Evolutionary conservation across 495 filamentous ascomycete species (phyloP), one percentile per base, ranked within the genome.

Genomic region (Pseudoneurospora amorphoporcata): DNA sequence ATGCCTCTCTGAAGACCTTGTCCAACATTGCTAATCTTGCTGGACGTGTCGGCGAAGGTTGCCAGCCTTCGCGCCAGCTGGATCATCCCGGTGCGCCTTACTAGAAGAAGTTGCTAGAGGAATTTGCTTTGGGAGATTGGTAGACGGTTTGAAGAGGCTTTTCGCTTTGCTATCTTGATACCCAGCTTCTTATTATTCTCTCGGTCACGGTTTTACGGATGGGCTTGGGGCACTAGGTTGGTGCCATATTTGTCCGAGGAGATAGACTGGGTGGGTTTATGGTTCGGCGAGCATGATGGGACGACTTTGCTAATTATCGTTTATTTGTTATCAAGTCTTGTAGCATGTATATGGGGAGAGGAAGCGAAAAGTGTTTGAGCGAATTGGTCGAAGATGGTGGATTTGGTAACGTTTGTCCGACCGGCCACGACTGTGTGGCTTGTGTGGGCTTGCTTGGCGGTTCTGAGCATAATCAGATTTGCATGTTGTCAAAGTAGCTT

Each of bases 1-100:
- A 92, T 77, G 85, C 86, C 4, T 81, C 88, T 41, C 82, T 93
- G 45, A 90, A 90, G 75, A 85, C 84, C 73, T 90, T 94, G 45
- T 84, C 88, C 4, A 78, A 87, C 74, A 80, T 94, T 74, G 80
- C 75, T 35, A 72, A 76, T 10, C 58, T 76, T 45, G 77, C 79
- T 2, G 72, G 70, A 39, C 75, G 76, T 53, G 75, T 81, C 43
- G 73, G 72, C 35, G 77, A 80, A n/a, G 71, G 29, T 35, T 61
- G 53, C 7, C 53, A 61, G 29, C 53, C 53, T 61, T 61, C 53
- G 29, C 53, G 53, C 53, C 53, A 61, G 14, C 29, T 35, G 53
- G 53, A 29, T 8, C 53, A 61, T 35, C 53, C 53, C 14, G 53
- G 53, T 35, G 53, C 53, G 29, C 53, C 53, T 17, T 61, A 61